Evolutionary conservation across 2,329 filamentous ascomycete species (phyloP).

Genomic region (Neofusicoccum sp.): DNA sequence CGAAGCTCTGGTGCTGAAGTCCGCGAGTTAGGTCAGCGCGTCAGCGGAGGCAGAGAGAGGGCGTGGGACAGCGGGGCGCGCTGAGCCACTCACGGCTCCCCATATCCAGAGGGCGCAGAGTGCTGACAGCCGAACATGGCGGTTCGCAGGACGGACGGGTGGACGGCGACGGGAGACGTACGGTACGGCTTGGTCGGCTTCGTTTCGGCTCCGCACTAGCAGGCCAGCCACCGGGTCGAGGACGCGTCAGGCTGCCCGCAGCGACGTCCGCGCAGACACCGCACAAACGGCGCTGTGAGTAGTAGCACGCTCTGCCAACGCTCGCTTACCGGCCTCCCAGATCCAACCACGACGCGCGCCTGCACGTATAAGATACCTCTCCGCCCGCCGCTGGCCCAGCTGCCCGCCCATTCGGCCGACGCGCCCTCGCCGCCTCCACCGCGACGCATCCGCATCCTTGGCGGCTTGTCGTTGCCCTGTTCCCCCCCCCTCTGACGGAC

Average conservation of each 20-base stretch:
- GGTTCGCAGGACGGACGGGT: background rate
- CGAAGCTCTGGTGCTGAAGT: background rate
- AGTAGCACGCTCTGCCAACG: background rate
- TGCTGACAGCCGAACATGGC: constrained; percentile 1
- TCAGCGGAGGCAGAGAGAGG: background rate
- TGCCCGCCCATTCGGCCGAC: background rate
- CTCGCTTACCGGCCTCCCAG: background rate
- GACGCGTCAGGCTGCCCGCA: background rate
- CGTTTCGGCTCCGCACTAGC: constrained; percentile 13
- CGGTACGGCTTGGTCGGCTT: background rate
- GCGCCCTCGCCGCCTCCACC: background rate
- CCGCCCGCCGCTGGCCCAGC: background rate
- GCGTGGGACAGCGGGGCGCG: background rate
- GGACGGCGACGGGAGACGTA: background rate
- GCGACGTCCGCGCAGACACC: background rate
- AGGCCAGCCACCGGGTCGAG: background rate
- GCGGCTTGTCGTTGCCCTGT: background rate
- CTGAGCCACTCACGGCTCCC: constrained; percentile 18
- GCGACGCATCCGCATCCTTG: background rate
- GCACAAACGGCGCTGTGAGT: background rate
- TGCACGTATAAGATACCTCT: background rate
- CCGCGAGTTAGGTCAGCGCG: background rate
- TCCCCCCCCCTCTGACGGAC: background rate
- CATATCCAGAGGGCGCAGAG: background rate
- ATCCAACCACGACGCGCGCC: background rate